These are phyloP conservation scores for Cercospora beticola DNA, from an alignment of 2,329 filamentous ascomycete species.

Conservation along the genomic window DNA sequence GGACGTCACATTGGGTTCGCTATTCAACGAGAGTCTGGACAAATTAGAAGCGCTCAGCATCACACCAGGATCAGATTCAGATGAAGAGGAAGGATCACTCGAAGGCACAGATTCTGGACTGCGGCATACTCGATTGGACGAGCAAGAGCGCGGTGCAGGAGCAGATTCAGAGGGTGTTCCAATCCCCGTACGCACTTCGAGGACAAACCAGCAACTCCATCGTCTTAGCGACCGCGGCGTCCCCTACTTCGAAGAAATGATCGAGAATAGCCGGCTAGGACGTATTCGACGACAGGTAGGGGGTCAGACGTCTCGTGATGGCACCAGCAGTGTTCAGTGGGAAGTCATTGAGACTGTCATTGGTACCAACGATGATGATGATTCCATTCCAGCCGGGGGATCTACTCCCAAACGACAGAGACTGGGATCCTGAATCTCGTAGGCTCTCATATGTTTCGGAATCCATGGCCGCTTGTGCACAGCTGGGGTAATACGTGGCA, in stretches of 20 bases:
- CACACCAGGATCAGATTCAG: conserved; percentile 52
- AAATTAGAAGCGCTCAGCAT: conserved; percentile 72
- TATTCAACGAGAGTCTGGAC: conserved; percentile 68
- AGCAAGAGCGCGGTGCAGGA: neutral
- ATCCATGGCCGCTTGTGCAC: no score
- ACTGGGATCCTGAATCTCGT: conserved; percentile 5
- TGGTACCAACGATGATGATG: conserved; percentile 23
- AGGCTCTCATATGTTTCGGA: no score
- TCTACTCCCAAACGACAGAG: conserved; percentile 24
- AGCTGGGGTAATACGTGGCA: no score
- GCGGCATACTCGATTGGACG: conserved; percentile 14
- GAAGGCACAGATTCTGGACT: conserved; percentile 7
- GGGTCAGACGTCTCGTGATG: conserved; percentile 61
- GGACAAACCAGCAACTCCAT: conserved; percentile 25
- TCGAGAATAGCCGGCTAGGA: conserved; percentile 72
- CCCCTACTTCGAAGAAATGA: conserved; percentile 82
- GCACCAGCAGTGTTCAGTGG: conserved; percentile 71
- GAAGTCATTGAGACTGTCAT: conserved; percentile 69
- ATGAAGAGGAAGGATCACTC: conserved; percentile 33
- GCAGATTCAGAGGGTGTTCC: neutral
- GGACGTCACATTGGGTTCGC: conserved; percentile 75
- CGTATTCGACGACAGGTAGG: conserved; percentile 63
- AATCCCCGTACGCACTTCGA: conserved; percentile 9
- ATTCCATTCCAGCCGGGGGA: neutral
- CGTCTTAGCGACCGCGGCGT: conserved; percentile 53